phyloP scores from a whole-genome alignment of 2,329 filamentous ascomycete genomes.

The Chaetomiaceae sp. region DNA sequence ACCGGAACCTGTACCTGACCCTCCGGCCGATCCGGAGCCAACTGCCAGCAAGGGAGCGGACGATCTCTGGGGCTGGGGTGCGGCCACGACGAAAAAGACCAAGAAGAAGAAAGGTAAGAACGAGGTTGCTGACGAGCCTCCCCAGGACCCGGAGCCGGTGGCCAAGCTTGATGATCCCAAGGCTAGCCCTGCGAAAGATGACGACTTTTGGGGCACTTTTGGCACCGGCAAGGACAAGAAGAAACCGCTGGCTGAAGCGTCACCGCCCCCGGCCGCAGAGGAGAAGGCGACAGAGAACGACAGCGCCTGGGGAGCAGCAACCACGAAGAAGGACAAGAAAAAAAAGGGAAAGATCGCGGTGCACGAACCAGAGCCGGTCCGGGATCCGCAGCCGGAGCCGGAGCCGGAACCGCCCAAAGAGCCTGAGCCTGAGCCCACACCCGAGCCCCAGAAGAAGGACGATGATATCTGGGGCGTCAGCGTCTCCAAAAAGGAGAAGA shows the following conservation, averaged over 20 bases:
- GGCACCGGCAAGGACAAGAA: background rate
- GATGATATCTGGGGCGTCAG: constrained; percentile 24
- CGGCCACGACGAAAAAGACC: constrained; percentile 4
- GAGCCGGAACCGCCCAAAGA: constrained; percentile 17
- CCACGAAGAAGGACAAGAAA: constrained; percentile 14
- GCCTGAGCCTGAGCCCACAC: constrained; percentile 21
- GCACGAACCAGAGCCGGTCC: constrained; percentile 16
- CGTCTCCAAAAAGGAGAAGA: constrained; percentile 34
- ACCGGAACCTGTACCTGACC: constrained; percentile 14
- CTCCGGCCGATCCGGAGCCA: constrained; percentile 1
- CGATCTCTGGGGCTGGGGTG: constrained; percentile 1
- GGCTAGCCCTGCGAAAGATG: constrained; percentile 11
- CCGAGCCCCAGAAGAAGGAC: constrained; percentile 25
- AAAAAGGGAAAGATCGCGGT: constrained; percentile 22
- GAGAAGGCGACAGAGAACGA: background rate
- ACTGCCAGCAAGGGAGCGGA: background rate
- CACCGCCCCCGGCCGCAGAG: background rate
- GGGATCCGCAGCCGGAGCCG: constrained; percentile 22
- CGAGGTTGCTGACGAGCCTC: constrained; percentile 8
- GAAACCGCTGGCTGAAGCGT: background rate
- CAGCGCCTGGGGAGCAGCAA: background rate
- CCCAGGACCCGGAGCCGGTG: constrained; percentile 8
- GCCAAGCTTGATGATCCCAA: constrained; percentile 5
- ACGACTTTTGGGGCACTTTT: constrained; percentile 24
- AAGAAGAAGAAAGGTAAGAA: constrained; percentile 27